Conservation (phyloP, 257 asterid genomes). For the Thymus quinquecostatus region DNA sequence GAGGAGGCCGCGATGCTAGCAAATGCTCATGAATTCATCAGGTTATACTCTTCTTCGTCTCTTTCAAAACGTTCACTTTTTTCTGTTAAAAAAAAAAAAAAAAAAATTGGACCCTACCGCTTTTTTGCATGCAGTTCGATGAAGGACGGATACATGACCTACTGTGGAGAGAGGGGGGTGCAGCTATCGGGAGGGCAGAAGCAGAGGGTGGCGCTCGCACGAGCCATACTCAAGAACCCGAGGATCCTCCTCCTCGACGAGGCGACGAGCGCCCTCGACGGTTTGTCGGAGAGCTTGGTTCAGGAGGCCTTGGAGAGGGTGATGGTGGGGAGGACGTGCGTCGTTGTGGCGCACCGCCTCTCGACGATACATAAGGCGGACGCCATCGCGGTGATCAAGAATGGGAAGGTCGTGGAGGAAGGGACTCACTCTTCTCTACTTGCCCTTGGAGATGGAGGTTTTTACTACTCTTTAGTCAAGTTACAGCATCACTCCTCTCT, state of each 20-base stretch:
- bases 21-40: conserved; percentile 64
- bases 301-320: conserved; percentile 59
- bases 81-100: too few species aligned
- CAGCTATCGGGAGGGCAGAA: conserved; percentile 71
- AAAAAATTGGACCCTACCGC: too few species aligned
- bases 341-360: conserved; percentile 52
- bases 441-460: conserved; percentile 45
- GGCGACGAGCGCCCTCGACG: conserved; percentile 61
- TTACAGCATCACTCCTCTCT: conserved; percentile 38
- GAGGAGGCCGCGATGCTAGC: conserved; percentile 54
- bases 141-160: conserved; percentile 57
- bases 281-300: conserved; percentile 48
- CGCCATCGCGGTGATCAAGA: conserved; percentile 42
- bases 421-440: conserved; percentile 50
- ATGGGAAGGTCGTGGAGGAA: conserved; percentile 52
- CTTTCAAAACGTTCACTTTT: too few species aligned
- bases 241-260: conserved; percentile 56
- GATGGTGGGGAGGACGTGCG: conserved; percentile 58
- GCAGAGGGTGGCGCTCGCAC: conserved; percentile 58
- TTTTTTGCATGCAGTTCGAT: conserved; percentile 33
- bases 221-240: conserved; percentile 55
- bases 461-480: conserved; percentile 46
- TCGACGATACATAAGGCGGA: conserved; percentile 56
- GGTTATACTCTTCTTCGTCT: conserved; percentile 30
- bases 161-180: conserved; percentile 58